Base-by-base conservation (phyloP, 2,329 filamentous ascomycete species). In the Trichoderma breve region DNA sequence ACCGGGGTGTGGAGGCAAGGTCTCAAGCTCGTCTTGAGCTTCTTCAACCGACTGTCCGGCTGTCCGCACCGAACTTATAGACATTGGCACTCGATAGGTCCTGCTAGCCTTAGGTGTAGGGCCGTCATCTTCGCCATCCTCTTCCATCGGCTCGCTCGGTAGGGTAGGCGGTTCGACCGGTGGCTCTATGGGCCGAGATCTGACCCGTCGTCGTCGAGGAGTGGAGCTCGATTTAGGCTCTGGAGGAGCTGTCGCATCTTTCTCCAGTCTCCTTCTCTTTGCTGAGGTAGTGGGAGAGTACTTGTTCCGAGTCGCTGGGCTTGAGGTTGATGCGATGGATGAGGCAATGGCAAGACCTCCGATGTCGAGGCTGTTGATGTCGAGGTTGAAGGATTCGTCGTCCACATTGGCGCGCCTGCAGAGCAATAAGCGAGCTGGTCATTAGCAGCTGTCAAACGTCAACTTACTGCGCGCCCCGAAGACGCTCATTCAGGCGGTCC, bases 401-500 rank as follows among this genome's bases (percentile, higher is more conserved):
- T 91, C 68, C 15, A 91, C 83, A 77, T 90, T 86, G 71, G 87
- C 85, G 75, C 85, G 85, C 75, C 86, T 88, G 6, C 9, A 18
- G 57, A 75, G 75, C 9, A 12, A 26, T 70, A 18, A 70, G 67
- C 67, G 12, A 62, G 24, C 30, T 39, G 15, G 3, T 32, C 47
- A 26, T 34, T 21, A 21, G 43, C 2, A 12, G 5, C 2, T 32
- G 6, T 7, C 18, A 24, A 4, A 4, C 14, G n/a, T 21, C 34
- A 14, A 79, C 86, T 75, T 84, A 90, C 89, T 88, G 87, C 55
- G 89, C 89, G 73, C 89, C 89, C 73, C 89, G 88, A 78, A 91
- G 86, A 78, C 89, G 89, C 81, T 90, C 86, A 74, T 89, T 88
- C 82, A 91, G 85, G 77, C 88, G 88, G 78, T 90, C 88, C 75